These are phyloP conservation scores for Beauveria caledonica DNA, from an alignment of 2,329 filamentous ascomycete species.

Conservation along the genomic window DNA sequence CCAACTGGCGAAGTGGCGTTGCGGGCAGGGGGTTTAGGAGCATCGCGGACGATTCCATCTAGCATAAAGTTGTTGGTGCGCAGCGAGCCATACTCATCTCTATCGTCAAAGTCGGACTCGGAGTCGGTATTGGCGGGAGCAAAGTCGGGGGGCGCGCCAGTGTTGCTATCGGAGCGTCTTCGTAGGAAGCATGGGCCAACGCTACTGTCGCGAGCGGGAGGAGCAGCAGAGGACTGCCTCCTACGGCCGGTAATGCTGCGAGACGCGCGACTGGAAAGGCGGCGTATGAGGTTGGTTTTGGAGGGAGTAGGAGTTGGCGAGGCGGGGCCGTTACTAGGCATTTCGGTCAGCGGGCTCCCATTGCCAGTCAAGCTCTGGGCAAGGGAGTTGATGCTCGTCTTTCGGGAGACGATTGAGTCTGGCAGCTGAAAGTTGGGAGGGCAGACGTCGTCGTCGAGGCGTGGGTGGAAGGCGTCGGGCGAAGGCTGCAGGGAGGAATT, in stretches of 20 bases:
- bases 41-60: slow-evolving; percentile 37
- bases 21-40: slow-evolving; percentile 34
- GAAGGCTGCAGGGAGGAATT: slow-evolving; percentile 59
- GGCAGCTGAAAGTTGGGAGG: slow-evolving; percentile 58
- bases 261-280: slow-evolving; percentile 73
- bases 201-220: slow-evolving; percentile 75
- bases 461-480: slow-evolving; percentile 52
- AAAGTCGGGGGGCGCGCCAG: slow-evolving; percentile 49
- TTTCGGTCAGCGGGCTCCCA: slow-evolving; percentile 47
- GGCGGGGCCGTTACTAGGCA: slow-evolving; percentile 17
- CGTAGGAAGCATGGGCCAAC: slow-evolving; percentile 83
- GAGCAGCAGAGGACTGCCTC: slow-evolving; percentile 68
- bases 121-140: slow-evolving; percentile 38
- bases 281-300: slow-evolving; percentile 60
- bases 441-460: slow-evolving; percentile 41
- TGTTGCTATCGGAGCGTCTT: slow-evolving; percentile 82
- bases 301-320: slow-evolving; percentile 15
- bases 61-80: slow-evolving; percentile 31
- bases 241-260: slow-evolving; percentile 58
- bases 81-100: slow-evolving; percentile 33
- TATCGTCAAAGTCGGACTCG: slow-evolving; percentile 49
- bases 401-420: slow-evolving; percentile 57
- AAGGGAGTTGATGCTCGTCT: slow-evolving; percentile 54
- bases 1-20: slow-evolving; percentile 37
- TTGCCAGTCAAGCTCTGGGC: slow-evolving; percentile 49